Base-by-base conservation (phyloP, 805 yeast species). In the Sugiyamaella mastotermitis region DNA sequence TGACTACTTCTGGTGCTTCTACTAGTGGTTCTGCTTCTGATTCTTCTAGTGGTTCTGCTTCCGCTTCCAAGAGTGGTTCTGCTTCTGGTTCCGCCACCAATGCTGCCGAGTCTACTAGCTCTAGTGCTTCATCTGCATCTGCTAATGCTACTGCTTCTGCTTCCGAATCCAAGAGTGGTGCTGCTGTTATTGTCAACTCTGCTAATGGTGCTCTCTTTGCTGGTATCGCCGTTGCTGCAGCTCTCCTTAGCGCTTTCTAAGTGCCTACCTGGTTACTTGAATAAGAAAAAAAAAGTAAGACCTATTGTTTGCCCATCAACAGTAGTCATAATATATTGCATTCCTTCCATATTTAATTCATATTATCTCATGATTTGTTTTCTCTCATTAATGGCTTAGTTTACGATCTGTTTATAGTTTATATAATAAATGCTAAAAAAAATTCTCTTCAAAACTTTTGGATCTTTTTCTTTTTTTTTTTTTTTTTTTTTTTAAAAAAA, bases 21-120 rank as follows among this genome's bases (percentile, higher is more conserved):
- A 21, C 46, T 28, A 20, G 42, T 25, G 32, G 33, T 6, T 14
- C 37, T 23, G 38, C 36, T 17, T n/a, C 48, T 26, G 27, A 31
- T 18, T 11, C 40, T 24, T 20, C 35, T 15, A 25, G 41, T 15
- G 46, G 33, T 19, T 28, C 46, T 17, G 21, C 43, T 26, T 33
- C 44, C 26, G 45, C 37, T 14, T 17, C 48, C 19, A 42, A 19
- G 14, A 6, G 44, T 26, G 41, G 24, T 18, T 37, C 49, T 8
- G 34, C 33, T 33, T 8, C 45, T 22, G 37, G 32, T 10, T 19
- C 40, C 19, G 39, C 42, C 8, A 29, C 41, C 34, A 23, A 39
- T n/a, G 28, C 51, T 31, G 37, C 44, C 40, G 20, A 38, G 18
- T 24, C 37, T 23, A 14, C 45, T 19, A 20, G 37, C 19, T 33